These are phyloP conservation scores for Blepharisma japonicum DNA, from an alignment of 73 alveolate genomes.

Conservation along the genomic window DNA sequence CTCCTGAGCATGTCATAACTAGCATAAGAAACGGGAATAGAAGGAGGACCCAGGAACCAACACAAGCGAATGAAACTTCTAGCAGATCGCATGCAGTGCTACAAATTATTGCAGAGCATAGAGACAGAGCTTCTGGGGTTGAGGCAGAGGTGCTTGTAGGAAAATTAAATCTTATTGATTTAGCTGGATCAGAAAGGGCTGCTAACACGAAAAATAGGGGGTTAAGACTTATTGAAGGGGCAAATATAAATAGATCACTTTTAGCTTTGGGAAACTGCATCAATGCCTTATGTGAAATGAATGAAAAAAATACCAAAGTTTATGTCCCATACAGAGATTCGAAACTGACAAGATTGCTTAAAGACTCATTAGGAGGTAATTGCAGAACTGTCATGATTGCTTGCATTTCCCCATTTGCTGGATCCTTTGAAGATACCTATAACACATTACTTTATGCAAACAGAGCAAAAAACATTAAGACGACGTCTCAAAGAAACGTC, in stretches of 20 bases:
- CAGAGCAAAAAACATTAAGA: conserved; percentile 99
- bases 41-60: conserved; percentile 96
- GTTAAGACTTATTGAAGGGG: conserved; percentile 95
- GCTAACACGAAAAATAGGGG: conserved; percentile 97
- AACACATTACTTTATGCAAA: conserved; percentile 99
- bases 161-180: conserved; percentile 93
- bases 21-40: conserved; percentile 87
- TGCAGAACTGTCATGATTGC: conserved; percentile 99
- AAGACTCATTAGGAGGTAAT: conserved; percentile 98
- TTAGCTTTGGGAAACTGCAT: conserved; percentile 98
- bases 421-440: conserved; percentile 92
- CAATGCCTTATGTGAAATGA: conserved; percentile 93
- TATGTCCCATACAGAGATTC: conserved; percentile 99
- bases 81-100: conserved; percentile 93
- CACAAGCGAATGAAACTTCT: conserved; percentile 97
- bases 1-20: conserved; percentile 76
- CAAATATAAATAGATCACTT: conserved; percentile 90
- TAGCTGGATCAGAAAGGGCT: conserved; percentile 99
- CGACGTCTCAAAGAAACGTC: conserved; percentile 88
- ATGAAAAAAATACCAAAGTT: conserved; percentile 59
- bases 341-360: conserved; percentile 94
- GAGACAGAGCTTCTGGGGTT: conserved; percentile 78
- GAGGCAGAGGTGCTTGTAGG: conserved; percentile 77
- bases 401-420: conserved; percentile 86
- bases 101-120: conserved; percentile 76